These are phyloP conservation scores for Auricularia sp. DNA, from an alignment of 768 basidiomycete species.

Conservation along the genomic window DNA sequence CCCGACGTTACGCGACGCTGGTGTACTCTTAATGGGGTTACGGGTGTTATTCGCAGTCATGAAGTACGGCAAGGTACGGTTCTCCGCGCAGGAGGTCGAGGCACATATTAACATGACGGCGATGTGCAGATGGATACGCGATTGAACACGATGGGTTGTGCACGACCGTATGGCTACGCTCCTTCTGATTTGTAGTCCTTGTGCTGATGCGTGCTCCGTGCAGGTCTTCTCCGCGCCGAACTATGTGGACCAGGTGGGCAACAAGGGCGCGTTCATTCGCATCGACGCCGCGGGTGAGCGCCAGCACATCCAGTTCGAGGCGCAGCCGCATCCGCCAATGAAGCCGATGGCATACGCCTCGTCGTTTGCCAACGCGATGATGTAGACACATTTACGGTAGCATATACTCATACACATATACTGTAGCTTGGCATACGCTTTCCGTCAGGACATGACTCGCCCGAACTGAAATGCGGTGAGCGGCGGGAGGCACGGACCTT, in stretches of 20 bases:
- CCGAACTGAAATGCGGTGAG: neutral
- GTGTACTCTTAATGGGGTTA: slow-evolving; percentile 79
- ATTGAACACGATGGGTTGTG: slow-evolving; percentile 92
- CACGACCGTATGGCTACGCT: slow-evolving; percentile 54
- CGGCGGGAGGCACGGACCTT: too few relatives aligned
- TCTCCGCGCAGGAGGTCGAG: slow-evolving; percentile 29
- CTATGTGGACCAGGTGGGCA: slow-evolving; percentile 84
- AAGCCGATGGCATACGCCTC: slow-evolving; percentile 87
- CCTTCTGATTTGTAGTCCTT: slow-evolving; percentile 5
- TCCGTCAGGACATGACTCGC: neutral
- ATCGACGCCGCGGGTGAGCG: slow-evolving; percentile 68
- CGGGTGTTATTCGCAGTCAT: slow-evolving; percentile 87
- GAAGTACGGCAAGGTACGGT: slow-evolving; percentile 69
- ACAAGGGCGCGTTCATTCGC: slow-evolving; percentile 77
- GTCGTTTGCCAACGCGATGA: slow-evolving; percentile 56
- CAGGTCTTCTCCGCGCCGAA: slow-evolving; percentile 93
- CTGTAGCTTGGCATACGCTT: neutral
- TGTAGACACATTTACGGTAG: slow-evolving; percentile 29
- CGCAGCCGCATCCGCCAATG: slow-evolving; percentile 78
- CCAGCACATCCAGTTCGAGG: slow-evolving; percentile 73
- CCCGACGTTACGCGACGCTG: slow-evolving; percentile 86
- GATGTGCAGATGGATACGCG: slow-evolving; percentile 69
- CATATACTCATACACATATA: neutral
- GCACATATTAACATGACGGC: slow-evolving; percentile 1
- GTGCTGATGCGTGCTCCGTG: neutral